These are phyloP conservation scores for Botrytis pseudocinerea DNA, from an alignment of 2,329 filamentous ascomycete genomes.

Conservation along the genomic window DNA sequence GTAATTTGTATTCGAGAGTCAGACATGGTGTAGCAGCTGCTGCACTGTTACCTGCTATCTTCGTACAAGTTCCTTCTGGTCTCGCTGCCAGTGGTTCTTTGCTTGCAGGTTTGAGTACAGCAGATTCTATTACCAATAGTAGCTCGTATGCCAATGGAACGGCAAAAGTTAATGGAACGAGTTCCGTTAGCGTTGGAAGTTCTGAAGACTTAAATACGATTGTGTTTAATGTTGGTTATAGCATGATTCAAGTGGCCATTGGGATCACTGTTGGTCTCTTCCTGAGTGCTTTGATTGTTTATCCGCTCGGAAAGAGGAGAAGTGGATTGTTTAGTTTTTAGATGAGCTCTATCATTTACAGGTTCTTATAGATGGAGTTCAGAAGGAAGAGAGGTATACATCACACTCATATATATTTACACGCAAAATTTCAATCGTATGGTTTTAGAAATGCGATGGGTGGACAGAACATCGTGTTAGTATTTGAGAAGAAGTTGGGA, in stretches of 20 bases:
- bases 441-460: not conserved
- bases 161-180: constrained; percentile 35
- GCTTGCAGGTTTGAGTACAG: constrained; percentile 57
- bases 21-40: constrained; percentile 71
- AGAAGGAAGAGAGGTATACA: not conserved
- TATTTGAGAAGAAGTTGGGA: not conserved
- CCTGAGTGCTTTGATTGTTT: constrained; percentile 44
- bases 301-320: constrained; percentile 46
- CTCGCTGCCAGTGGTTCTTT: constrained; percentile 62
- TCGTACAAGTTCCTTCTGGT: constrained; percentile 65
- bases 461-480: not conserved
- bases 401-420: not conserved
- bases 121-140: constrained; percentile 52
- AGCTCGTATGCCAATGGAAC: constrained; percentile 38
- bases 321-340: constrained; percentile 46
- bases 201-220: constrained; percentile 41
- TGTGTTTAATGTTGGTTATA: constrained; percentile 45
- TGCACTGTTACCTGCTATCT: constrained; percentile 84
- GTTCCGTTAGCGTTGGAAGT: constrained; percentile 30
- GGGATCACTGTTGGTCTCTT: constrained; percentile 47
- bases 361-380: not conserved
- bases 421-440: not conserved
- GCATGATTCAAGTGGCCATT: constrained; percentile 47
- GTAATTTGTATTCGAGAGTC: constrained; percentile 71
- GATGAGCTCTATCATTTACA: not conserved